Conservation (phyloP, 768 basidiomycete species). For the Xerocomus brunneocitrinus region DNA sequence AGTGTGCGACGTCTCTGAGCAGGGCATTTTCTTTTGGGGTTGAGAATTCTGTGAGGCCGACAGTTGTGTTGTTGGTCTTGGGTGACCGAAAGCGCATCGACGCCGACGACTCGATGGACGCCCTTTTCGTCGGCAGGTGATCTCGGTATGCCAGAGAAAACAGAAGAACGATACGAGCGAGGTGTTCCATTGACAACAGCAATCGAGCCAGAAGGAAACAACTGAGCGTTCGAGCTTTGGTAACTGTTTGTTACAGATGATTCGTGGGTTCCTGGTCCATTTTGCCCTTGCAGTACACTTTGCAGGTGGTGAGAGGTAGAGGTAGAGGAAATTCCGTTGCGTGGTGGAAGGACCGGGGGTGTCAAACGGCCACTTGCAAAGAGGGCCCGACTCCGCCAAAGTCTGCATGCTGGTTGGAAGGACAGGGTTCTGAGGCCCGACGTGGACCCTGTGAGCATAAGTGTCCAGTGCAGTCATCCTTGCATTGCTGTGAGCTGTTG, state of each 20-base stretch:
- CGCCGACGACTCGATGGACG: slow-evolving; percentile 5
- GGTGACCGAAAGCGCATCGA: slow-evolving; percentile 3
- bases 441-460: slow-evolving; percentile 84
- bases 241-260: neutral
- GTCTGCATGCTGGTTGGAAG: slow-evolving; percentile 30
- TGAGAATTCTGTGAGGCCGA: neutral
- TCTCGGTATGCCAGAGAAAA: neutral
- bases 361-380: slow-evolving; percentile 10
- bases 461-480: slow-evolving; percentile 71
- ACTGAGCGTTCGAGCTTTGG: neutral
- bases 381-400: slow-evolving; percentile 12
- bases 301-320: slow-evolving; percentile 1
- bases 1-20: slow-evolving; percentile 21
- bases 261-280: neutral
- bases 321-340: slow-evolving; percentile 4
- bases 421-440: slow-evolving; percentile 53
- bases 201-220: neutral
- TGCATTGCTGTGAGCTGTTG: slow-evolving; percentile 8
- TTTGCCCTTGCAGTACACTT: neutral
- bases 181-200: slow-evolving; percentile 1
- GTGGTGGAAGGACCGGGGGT: neutral
- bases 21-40: slow-evolving; percentile 16
- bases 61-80: slow-evolving; percentile 1
- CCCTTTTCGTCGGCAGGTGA: neutral
- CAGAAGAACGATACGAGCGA: neutral